Evolutionary conservation across 805 yeast species (phyloP), one percentile per base, ranked within the genome.

Genomic region (Cyberlindnera sargentensis): DNA sequence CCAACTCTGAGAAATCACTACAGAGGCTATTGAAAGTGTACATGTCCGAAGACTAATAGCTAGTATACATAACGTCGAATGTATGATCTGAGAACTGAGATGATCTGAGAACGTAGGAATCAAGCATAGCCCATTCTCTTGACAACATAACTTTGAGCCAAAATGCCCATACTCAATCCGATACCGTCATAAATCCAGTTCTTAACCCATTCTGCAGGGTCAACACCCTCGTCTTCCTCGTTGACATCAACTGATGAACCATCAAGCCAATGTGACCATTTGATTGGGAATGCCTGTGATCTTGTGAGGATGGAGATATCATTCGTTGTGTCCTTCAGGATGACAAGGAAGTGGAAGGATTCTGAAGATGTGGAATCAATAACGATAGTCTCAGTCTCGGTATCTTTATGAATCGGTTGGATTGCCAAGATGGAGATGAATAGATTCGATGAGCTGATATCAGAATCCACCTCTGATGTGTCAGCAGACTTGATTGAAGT

Each of bases 261-360:
- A 47, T 61, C 81, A n/a, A 91, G 71, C 99, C 99, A 93, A n/a
- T 76, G 68, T 8, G 89, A 82, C 99, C 99, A 93, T 58, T 78
- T 81, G 37, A 76, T 60, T 8, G 99, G 98, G 70, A 88, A 84
- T 6, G 95, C 80, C 63, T 93, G 99, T 0, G 98, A 85, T 52
- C 82, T 80, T 40, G 87, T 81, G 28, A 78, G 72, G 37, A 87
- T 74, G 6, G 82, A 74, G 49, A 93, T 78, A 49, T 79, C 75
- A 64, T 93, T 91, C 33, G 84, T 80, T 36, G 80, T 76, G 58
- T 93, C 99, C 51, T 78, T 77, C 52, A 93, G 70, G 23, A 86
- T 75, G 31, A 89, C 70, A 7, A 87, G 76, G 61, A 93, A 90
- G 34, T 78, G 75, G 59, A 91, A 90, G 9, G 85, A 75, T 5